Evolutionary conservation across 1,284 basidiomycete species (phyloP), one percentile per base, ranked within the genome.

Genomic region (Prillingera fragicola): DNA sequence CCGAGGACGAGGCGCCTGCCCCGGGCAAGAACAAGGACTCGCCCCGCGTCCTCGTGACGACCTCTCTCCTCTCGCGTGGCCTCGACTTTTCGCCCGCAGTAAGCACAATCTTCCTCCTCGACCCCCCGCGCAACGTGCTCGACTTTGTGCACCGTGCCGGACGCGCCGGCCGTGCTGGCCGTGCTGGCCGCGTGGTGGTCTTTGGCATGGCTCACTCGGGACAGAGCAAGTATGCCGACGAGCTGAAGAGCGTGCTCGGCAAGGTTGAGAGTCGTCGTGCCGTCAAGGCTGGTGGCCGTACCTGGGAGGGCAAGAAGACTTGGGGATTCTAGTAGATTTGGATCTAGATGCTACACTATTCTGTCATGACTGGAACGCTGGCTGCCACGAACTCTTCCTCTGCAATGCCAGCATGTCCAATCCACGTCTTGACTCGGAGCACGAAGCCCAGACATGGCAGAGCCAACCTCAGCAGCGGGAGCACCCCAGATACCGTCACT

Each of bases 101-200:
- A 54, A 76, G 77, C 50, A 80, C 88, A 53, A 84, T 90, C 4
- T 84, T 91, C 67, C 82, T 91, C 54, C 76, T 86, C 21, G 88
- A 91, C 54, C 80, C 85, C 59, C 85, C 87, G 19, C 74, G 84
- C 53, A 90, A 87, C 65, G 84, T 86, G 74, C 78, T 90, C 33
- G 87, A 92, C 69, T 90, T 92, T 63, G 69, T 92, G 48, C 89
- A 92, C 70, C 81, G 89, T 5, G 89, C 89, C 0, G 89, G 89
- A 7, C 74, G 75, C 17, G 69, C 72, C 1, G 75, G 73, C 2
- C 60, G 89, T 35, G 79, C 84, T 0, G 88, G 83, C 0, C 73
- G 84, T 13, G 80, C 81, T 0, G 88, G 88, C 8, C 57, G 59
- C 21, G 71, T 76, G 2, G 62, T 72, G 18, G 56, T 75, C n/a